Percentiles rank a stretch among this genome's conserved stretches.
Conservation (phyloP, 139 green algal genomes). For the Bryopsis sp. region DNA sequence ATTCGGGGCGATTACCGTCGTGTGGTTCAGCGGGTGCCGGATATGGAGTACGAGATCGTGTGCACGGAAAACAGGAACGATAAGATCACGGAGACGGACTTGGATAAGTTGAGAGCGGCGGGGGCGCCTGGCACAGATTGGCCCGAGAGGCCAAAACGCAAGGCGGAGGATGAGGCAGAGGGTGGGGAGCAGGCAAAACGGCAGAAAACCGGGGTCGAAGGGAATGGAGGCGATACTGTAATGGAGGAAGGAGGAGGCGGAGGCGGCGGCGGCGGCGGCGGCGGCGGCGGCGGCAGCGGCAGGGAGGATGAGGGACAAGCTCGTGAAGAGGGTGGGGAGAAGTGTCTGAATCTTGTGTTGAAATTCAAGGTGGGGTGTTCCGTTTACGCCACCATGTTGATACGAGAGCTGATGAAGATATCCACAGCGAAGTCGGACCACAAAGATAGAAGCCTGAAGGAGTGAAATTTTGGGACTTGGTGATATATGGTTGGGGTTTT, state of each 20-base stretch:
- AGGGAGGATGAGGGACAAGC: background rate
- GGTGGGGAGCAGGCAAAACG: background rate
- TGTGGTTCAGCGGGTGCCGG: constrained; percentile 10
- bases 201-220: no score
- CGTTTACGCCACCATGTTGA: constrained; percentile 92
- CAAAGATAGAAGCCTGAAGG: no score
- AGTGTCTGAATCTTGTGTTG: constrained; percentile 53
- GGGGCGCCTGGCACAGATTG: background rate
- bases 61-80: background rate
- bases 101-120: background rate
- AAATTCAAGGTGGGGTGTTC: constrained; percentile 69
- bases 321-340: background rate
- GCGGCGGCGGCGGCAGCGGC: background rate
- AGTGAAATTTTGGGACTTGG: no score
- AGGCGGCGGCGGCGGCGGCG: background rate
- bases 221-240: no score
- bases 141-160: background rate
- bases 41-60: constrained; percentile 20
- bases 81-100: background rate
- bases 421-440: constrained; percentile 1
- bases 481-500: no score
- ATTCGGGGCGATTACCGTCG: background rate
- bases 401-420: constrained; percentile 20
- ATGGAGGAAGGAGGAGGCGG: no score
- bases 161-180: background rate